Base-by-base conservation (phyloP, 352 stramenopile genomes). In the Nothophytophthora sp. region DNA sequence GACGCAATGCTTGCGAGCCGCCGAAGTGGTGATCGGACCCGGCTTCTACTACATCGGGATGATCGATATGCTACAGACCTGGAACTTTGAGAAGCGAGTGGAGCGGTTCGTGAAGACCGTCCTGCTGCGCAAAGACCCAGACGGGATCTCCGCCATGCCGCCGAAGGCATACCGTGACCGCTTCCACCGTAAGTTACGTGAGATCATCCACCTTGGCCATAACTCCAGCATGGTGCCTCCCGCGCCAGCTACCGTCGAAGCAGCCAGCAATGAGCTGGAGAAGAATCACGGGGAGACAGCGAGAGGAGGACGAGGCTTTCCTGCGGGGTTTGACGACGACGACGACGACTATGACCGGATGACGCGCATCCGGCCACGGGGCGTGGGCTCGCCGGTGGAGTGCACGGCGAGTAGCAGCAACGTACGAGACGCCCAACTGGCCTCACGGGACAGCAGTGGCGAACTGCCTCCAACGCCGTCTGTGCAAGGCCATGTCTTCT, bases 21-120 rank as follows among this genome's bases (percentile, higher is more conserved):
- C 75, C 5, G 80, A 92, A 28, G 80, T 93, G 18, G 81, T 95
- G 16, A 86, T 92, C 32, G 83, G 81, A 0, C 83, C 86, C 4
- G 81, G 82, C 0, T 86, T 90, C 46, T 96, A 94, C 54, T 96
- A 94, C 68, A 86, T 96, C 22, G 85, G 86, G 2, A 39, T 96
- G 12, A 95, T 96, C 51, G 86, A 96, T 49, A 95, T 96, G 32
- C 32, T 96, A 38, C 86, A 96, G 60, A 86, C 74, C 19, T 96
- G 81, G 80, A 94, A 65, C 18, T 59, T 68, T 44, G 53, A 65
- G 1, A 96, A 96, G 46, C 63, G 78, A 11, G 29, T 91, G 6
- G 86, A 96, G 54, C 66, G 80, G 9, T 90, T 93, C 23, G 33
- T 91, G 30, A 94, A 94, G 51, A 76, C 67, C 2, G 42, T 80